Percentiles rank a stretch among this genome's conserved stretches.
Conservation (phyloP, 179 eudicot species). For the Dionaea muscipula region DNA sequence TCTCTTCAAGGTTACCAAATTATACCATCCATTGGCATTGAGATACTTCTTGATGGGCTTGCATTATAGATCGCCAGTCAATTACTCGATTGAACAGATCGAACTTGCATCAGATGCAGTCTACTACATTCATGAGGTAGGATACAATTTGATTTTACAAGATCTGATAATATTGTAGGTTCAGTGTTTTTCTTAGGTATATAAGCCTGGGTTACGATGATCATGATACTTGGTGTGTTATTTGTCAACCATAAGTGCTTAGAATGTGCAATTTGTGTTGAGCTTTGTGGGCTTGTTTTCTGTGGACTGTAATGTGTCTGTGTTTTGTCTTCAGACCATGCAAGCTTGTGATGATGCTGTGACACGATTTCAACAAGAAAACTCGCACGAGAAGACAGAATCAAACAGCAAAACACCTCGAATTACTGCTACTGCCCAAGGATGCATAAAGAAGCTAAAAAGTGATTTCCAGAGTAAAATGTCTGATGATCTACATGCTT, state of each 20-base stretch:
- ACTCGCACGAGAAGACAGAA: slow-evolving; percentile 19
- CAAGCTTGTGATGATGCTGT: slow-evolving; percentile 56
- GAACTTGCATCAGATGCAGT: slow-evolving; percentile 70
- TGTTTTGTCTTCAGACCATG: slow-evolving; percentile 46
- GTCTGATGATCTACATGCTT: slow-evolving; percentile 73
- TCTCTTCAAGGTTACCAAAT: slow-evolving; percentile 45
- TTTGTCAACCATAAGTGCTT: no score
- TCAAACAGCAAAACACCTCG: slow-evolving; percentile 21
- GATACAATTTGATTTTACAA: no score
- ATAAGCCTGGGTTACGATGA: no score
- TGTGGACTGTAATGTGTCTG: not conserved
- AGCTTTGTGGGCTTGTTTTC: not conserved
- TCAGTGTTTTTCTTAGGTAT: no score
- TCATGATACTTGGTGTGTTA: no score
- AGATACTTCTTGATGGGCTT: slow-evolving; percentile 72
- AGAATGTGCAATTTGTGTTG: no score
- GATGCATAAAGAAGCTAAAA: slow-evolving; percentile 32
- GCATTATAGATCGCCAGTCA: slow-evolving; percentile 78
- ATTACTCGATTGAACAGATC: slow-evolving; percentile 52
- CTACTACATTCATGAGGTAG: slow-evolving; percentile 68
- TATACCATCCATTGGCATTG: slow-evolving; percentile 84
- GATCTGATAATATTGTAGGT: no score
- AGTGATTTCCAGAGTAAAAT: slow-evolving; percentile 40
- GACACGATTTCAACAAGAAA: slow-evolving; percentile 27
- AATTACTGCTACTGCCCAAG: slow-evolving; percentile 30